These are phyloP conservation scores for Termitomyces sp. DNA, from an alignment of 768 basidiomycete species.

Conservation along the genomic window DNA sequence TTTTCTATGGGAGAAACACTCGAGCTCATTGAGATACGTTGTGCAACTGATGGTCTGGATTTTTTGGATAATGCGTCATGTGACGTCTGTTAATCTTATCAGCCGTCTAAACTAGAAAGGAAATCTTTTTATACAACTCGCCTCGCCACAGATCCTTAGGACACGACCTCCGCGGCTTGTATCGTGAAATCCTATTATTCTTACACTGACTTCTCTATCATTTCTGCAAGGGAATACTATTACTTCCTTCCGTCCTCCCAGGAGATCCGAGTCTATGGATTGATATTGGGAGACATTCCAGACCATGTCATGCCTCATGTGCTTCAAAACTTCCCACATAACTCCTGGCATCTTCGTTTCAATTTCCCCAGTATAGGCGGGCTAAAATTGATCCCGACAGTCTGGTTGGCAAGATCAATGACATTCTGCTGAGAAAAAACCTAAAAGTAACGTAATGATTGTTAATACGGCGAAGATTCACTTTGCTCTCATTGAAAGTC, in stretches of 20 bases:
- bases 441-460: too few relatives aligned
- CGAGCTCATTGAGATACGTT: conserved; percentile 14
- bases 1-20: conserved; percentile 38
- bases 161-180: too few relatives aligned
- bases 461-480: background rate
- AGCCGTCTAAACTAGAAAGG: background rate
- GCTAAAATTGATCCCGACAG: background rate
- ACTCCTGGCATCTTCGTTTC: background rate
- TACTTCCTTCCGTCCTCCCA: background rate
- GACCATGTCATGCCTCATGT: background rate
- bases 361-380: background rate
- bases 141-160: background rate
- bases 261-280: background rate
- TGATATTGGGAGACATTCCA: background rate
- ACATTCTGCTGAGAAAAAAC: background rate
- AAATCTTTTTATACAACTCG: background rate
- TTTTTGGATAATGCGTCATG: conserved; percentile 7
- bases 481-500: background rate
- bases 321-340: background rate
- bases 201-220: background rate
- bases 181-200: background rate
- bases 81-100: conserved; percentile 5
- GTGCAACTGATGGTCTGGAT: background rate
- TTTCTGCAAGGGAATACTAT: background rate
- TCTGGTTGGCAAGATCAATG: background rate